Base-by-base conservation (phyloP, 768 basidiomycete species). In the Hysterangium stoloniferum region DNA sequence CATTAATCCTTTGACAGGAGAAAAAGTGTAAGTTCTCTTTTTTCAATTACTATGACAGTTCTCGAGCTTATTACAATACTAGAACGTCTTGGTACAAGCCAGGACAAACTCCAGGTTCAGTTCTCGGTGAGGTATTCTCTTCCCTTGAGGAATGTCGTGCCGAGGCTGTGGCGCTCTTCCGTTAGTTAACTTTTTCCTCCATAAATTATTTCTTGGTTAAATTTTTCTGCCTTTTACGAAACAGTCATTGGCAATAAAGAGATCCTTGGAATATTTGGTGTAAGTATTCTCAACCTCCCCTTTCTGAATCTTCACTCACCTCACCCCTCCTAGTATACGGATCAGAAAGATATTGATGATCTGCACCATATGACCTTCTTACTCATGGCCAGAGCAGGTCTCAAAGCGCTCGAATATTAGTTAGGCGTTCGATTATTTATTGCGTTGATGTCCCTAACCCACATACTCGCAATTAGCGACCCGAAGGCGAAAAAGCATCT, bases 121-220 rank as follows among this genome's bases (percentile, higher is more conserved):
- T 91, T 1, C 72, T 94, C 1, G 90, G 90, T 0, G 85, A 91
- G 54, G 85, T 90, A 6, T 90, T 87, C 3, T 91, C 89, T 0
- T 92, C 90, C 1, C 79, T 92, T 78, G 91, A 93, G 66, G 90
- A 93, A 68, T 92, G 90, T 58, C 80, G 91, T n/a, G 90, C 90
- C 7, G 91, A 94, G 67, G 76, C 86, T 2, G 90, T 90, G 19
- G 86, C 86, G 0, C 69, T 93, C 35, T 92, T 79, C 67, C 74
- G 88, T 86, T 59, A 69, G 79, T 68, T 13, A 5, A 29, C 31
- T 43, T 42, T 7, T 44, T 13, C 31, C 31, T 34, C 29, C 44
- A 11, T 31, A 36, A 9, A n/a, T 32, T 1, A 38, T 48, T 33
- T 11, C 19, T 31, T 40, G 22, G 33, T 20, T n/a, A n/a, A n/a